phyloP scores from a whole-genome alignment of 2,329 filamentous ascomycete genomes.

The Ceratocystis lukuohia region DNA sequence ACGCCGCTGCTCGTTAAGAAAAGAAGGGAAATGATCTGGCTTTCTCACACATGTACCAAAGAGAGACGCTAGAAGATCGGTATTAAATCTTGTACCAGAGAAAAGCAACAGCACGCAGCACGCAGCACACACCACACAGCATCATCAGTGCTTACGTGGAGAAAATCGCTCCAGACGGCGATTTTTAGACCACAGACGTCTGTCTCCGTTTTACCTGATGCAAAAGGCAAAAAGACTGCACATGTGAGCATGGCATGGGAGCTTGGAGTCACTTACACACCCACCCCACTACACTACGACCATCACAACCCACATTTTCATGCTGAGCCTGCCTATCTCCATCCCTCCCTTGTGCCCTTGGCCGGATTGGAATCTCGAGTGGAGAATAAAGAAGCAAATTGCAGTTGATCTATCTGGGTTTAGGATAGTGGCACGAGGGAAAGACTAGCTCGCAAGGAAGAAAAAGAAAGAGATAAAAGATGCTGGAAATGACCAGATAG shows the following conservation, averaged over 20 bases:
- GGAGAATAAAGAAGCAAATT: constrained; percentile 2
- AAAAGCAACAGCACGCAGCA: background rate
- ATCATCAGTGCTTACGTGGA: background rate
- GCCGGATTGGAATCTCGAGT: background rate
- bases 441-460: background rate
- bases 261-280: background rate
- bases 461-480: background rate
- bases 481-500: background rate
- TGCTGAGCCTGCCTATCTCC: background rate
- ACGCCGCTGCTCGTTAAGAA: background rate
- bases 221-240: background rate
- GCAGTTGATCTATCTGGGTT: background rate
- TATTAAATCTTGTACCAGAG: background rate
- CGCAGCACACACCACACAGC: background rate
- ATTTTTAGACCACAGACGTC: background rate
- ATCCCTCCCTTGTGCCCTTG: background rate
- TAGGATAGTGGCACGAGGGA: background rate
- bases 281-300: background rate
- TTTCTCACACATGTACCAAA: background rate
- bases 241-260: background rate
- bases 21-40: background rate
- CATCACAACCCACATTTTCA: background rate
- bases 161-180: background rate
- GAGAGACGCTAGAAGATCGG: background rate
- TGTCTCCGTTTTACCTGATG: background rate